Evolutionary conservation across 768 basidiomycete species (phyloP), one percentile per base, ranked within the genome.

Genomic region (Mycena floridula): DNA sequence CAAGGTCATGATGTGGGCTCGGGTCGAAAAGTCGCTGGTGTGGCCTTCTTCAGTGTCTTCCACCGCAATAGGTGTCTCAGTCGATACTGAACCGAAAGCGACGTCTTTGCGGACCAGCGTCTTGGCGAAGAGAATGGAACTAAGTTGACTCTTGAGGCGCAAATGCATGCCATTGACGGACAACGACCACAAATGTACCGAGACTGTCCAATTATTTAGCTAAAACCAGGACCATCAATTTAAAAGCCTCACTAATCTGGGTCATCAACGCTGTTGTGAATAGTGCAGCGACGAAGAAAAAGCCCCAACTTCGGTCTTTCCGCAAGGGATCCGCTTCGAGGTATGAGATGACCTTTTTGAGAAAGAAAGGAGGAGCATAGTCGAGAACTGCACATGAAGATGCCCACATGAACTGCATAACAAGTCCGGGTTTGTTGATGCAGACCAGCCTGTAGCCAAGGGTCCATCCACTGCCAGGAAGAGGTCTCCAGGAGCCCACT

Each of bases 1-100:
- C 23, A 95, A 74, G 2, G 89, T 94, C 91, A 95, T 93, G 54
- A 96, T 82, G 64, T 95, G 79, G 5, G 79, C 77, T 56, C 82
- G 82, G 57, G 74, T 79, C 7, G 78, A 79, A 50, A 82, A 79
- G 39, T 80, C 77, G 21, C 76, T 73, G 44, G 80, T 78, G 20
- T 51, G 50, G 43, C 39, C 35, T 56, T 45, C 52, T 36, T 35
- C 15, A 13, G 32, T 15, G 7, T 35, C 32, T 45, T 81, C 78
- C 18, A 50, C 50, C 43, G 48, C 50, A 23, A 46, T 54, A 26
- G 65, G 49, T 47, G 57, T 55, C 43, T 40, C 36, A 56, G 45
- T 53, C 37, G 41, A 7, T 7, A 15, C 18, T 3, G 32, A 13
- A 35, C 32, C 18, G 7, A 18, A 35, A 1, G 87, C 89, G 21